Base-by-base conservation (phyloP, 1,284 basidiomycete species). In the Papiliotrema fonsecae region DNA sequence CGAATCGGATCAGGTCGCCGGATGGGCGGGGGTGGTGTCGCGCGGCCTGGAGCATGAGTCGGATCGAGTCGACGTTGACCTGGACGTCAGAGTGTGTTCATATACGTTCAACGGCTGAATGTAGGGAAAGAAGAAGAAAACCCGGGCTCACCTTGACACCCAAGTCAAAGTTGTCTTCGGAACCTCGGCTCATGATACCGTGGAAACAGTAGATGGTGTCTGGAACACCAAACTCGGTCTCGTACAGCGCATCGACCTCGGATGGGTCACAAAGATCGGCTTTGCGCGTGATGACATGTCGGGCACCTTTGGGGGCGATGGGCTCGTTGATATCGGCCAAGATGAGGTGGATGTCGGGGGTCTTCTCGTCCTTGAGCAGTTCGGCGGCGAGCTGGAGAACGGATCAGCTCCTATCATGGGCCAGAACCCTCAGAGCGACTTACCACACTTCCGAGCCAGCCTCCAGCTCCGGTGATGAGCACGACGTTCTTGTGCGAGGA, bases 121-220 rank as follows among this genome's bases (percentile, higher is more conserved):
- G n/a, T n/a, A n/a, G n/a, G n/a, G n/a, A n/a, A n/a, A n/a, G n/a
- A n/a, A n/a, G n/a, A n/a, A n/a, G n/a, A n/a, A n/a, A n/a, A n/a
- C n/a, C n/a, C n/a, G n/a, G n/a, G 21, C 61, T 50, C 50, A 65
- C 64, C 77, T 78, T 62, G 38, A 82, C 58, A 26, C 80, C 81
- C n/a, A 82, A 62, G 49, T 83, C 81, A 62, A 83, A 83, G 60
- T 82, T 77, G 58, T 81, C 81, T 62, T 84, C 81, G 6, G 78
- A 77, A 4, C 81, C 81, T 38, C 81, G 76, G 22, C 77, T 79
- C 82, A 83, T 82, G 62, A 82, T 81, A 9, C 81, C 81, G 58
- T 83, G 81, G 49, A 82, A 72, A 57, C 79, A 81, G 64, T 82
- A 83, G 30, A 72, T 57, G 14, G 66, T 64, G 49, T 67, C 65